These are phyloP conservation scores for Coemansia sp. DNA, from an alignment of 192 early-diverging fungal genomes.

Conservation along the genomic window DNA sequence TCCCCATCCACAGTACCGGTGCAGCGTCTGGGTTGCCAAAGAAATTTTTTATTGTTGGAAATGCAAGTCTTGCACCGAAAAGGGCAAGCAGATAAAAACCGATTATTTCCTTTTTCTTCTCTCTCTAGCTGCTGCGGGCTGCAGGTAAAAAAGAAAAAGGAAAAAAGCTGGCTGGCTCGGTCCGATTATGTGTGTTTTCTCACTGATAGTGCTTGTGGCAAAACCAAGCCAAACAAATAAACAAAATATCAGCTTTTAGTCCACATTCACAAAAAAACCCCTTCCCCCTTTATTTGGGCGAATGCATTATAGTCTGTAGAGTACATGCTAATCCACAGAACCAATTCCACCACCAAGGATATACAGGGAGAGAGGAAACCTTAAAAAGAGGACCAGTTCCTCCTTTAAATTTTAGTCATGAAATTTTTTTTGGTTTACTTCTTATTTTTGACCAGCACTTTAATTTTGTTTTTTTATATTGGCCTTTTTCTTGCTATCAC, in stretches of 20 bases:
- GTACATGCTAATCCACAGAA: neutral
- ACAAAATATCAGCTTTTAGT: neutral
- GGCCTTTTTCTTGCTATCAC: neutral
- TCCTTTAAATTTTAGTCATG: neutral
- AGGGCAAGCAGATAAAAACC: neutral
- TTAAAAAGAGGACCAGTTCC: neutral
- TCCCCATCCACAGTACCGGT: neutral
- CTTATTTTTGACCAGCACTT: neutral
- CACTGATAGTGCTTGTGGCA: neutral
- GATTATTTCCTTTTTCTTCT: neutral
- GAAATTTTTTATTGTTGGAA: neutral
- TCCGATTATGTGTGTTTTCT: neutral
- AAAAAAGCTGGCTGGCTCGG: neutral
- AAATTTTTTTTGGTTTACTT: neutral
- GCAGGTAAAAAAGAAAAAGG: neutral
- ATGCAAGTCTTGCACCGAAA: neutral
- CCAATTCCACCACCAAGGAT: neutral
- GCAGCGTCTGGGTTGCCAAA: neutral
- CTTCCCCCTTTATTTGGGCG: no score
- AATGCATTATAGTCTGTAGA: no score
- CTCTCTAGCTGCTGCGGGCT: conserved; percentile 3
- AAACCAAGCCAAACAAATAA: neutral
- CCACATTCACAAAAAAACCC: neutral
- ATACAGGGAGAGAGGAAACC: neutral
- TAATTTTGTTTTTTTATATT: neutral